Conservation (phyloP, 805 yeast species). For the Candida palmyrensis region DNA sequence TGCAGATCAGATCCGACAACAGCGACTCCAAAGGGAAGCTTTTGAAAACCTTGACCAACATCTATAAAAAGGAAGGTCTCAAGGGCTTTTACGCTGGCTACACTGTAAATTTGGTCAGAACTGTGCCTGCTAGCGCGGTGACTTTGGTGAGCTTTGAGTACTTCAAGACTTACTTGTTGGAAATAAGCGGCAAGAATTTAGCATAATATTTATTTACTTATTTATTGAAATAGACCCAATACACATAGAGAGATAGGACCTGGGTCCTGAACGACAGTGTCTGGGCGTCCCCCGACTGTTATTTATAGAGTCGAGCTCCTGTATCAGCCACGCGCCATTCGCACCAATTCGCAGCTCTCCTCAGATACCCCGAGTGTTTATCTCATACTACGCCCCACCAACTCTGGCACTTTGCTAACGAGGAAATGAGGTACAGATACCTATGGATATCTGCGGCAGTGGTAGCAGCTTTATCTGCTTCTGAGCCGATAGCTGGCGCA, state of each 20-base stretch:
- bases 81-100: slow-evolving; percentile 88
- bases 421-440: too few relatives aligned
- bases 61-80: slow-evolving; percentile 65
- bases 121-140: slow-evolving; percentile 94
- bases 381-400: too few relatives aligned
- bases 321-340: too few relatives aligned
- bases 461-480: too few relatives aligned
- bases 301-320: neutral
- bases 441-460: too few relatives aligned
- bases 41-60: slow-evolving; percentile 29
- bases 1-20: slow-evolving; percentile 56
- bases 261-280: too few relatives aligned
- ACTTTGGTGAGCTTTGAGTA: slow-evolving; percentile 90
- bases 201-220: neutral
- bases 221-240: neutral
- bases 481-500: too few relatives aligned
- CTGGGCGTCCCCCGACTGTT: too few relatives aligned
- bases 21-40: slow-evolving; percentile 13
- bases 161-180: slow-evolving; percentile 51
- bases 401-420: too few relatives aligned
- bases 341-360: too few relatives aligned
- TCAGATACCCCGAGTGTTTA: too few relatives aligned
- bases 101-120: slow-evolving; percentile 76
- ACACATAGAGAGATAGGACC: too few relatives aligned
- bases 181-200: slow-evolving; percentile 19